These are phyloP conservation scores for Apiotrichum domesticum DNA, from an alignment of 1,284 basidiomycete species.

Conservation along the genomic window DNA sequence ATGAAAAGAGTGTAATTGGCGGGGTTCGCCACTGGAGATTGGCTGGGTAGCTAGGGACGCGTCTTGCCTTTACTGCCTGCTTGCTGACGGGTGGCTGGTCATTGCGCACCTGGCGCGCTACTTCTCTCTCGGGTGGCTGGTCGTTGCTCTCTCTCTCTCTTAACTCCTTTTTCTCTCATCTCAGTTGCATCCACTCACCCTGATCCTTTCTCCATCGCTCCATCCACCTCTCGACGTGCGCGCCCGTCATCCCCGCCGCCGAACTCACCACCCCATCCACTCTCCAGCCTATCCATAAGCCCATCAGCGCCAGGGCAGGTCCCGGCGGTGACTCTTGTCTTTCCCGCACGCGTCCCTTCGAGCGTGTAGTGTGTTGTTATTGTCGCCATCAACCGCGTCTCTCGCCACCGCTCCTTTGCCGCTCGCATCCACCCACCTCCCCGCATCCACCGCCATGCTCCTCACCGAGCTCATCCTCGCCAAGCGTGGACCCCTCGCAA, in stretches of 20 bases:
- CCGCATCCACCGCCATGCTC: constrained; percentile 53
- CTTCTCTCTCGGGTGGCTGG: too few species aligned
- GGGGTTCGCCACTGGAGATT: too few species aligned
- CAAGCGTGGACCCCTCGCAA: constrained; percentile 85
- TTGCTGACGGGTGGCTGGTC: not conserved
- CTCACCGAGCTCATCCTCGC: constrained; percentile 89
- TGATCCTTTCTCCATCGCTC: not conserved
- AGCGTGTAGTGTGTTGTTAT: not conserved
- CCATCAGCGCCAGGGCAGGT: not conserved
- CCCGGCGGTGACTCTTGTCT: not conserved
- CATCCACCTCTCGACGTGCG: not conserved
- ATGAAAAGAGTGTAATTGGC: too few species aligned
- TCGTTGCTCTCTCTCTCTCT: not conserved
- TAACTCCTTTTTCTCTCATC: constrained; percentile 40
- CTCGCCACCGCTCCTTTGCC: not conserved
- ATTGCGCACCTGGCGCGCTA: not conserved
- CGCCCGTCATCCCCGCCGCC: not conserved
- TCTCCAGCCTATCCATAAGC: not conserved
- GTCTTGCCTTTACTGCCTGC: too few species aligned
- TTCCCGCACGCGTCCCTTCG: not conserved
- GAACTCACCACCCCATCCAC: not conserved
- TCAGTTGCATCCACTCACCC: not conserved
- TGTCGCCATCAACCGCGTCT: not conserved
- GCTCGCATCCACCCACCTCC: not conserved
- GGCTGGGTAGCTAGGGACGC: too few species aligned